Percentiles rank a stretch among this genome's conserved stretches.
Conservation (phyloP, 352 stramenopile genomes). For the Pythium vanterpoolii region DNA sequence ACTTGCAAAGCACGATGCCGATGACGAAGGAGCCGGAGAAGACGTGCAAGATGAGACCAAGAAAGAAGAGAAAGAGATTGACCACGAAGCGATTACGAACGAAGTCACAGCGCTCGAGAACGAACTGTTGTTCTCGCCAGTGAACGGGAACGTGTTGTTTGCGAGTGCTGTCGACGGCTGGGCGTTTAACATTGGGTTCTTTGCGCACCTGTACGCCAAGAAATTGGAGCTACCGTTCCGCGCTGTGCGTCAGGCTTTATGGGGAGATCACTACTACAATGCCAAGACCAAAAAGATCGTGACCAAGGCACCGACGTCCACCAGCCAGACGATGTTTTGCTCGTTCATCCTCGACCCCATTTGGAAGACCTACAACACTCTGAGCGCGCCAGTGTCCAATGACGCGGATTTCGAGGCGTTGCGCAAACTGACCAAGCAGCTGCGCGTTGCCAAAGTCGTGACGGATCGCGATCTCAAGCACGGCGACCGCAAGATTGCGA, state of each 20-base stretch:
- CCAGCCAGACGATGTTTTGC: slow-evolving; percentile 89
- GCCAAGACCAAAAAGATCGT: slow-evolving; percentile 89
- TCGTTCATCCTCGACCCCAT: slow-evolving; percentile 90
- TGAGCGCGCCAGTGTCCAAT: slow-evolving; percentile 38
- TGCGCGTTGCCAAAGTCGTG: slow-evolving; percentile 64
- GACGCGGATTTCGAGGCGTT: slow-evolving; percentile 49
- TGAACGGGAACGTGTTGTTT: slow-evolving; percentile 93
- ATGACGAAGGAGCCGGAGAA: slow-evolving; percentile 18
- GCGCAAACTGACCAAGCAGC: slow-evolving; percentile 62
- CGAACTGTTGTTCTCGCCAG: slow-evolving; percentile 83
- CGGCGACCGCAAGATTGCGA: slow-evolving; percentile 54
- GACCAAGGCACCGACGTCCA: slow-evolving; percentile 65
- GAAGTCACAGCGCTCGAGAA: slow-evolving; percentile 64
- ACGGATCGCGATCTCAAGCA: slow-evolving; percentile 71
- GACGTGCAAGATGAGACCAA: slow-evolving; percentile 23
- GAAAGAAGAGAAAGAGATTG: slow-evolving; percentile 7
- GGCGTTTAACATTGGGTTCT: slow-evolving; percentile 89
- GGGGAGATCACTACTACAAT: slow-evolving; percentile 92
- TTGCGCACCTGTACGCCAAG: slow-evolving; percentile 70
- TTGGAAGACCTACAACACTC: slow-evolving; percentile 84
- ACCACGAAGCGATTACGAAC: slow-evolving; percentile 45
- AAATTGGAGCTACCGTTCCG: slow-evolving; percentile 64
- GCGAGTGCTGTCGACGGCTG: slow-evolving; percentile 90
- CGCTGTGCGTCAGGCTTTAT: slow-evolving; percentile 79
- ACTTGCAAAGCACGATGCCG: slow-evolving; percentile 61